Evolutionary conservation across 176 grass and related monocot species (phyloP).

Genomic region (Zoysia japonica): DNA sequence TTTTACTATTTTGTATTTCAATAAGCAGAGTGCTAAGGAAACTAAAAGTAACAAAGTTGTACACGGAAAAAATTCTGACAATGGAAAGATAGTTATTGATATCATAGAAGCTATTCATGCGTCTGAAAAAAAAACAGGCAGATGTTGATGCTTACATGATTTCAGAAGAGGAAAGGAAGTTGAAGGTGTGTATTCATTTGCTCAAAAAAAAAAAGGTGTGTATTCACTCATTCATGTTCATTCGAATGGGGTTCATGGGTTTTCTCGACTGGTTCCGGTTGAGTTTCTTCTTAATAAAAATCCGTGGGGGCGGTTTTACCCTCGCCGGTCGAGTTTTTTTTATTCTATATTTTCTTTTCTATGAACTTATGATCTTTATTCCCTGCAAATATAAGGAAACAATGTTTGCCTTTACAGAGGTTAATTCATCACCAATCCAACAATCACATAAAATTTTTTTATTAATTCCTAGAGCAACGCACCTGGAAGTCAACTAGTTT

Average conservation of each 20-base stretch:
- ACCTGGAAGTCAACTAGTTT: too few relatives aligned
- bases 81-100: constrained; percentile 74
- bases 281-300: too few relatives aligned
- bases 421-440: too few relatives aligned
- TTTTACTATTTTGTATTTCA: background rate
- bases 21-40: constrained; percentile 43
- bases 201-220: too few relatives aligned
- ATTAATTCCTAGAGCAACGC: too few relatives aligned
- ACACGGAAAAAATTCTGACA: constrained; percentile 41
- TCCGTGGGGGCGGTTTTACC: too few relatives aligned
- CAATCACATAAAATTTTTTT: too few relatives aligned
- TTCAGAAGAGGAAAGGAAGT: constrained; percentile 94
- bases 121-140: constrained; percentile 86
- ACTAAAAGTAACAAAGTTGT: constrained; percentile 34
- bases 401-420: background rate
- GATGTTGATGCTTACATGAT: constrained; percentile 84
- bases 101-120: constrained; percentile 94
- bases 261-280: too few relatives aligned
- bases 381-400: background rate
- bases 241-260: too few relatives aligned
- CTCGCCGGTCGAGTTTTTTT: background rate
- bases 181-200: constrained; percentile 58
- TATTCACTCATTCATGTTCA: background rate
- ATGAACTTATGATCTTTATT: constrained; percentile 4
- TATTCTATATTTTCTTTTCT: constrained; percentile 9